These are phyloP conservation scores for Dillenia turbinata DNA, from an alignment of 164 flowering plant species.

Conservation along the genomic window DNA sequence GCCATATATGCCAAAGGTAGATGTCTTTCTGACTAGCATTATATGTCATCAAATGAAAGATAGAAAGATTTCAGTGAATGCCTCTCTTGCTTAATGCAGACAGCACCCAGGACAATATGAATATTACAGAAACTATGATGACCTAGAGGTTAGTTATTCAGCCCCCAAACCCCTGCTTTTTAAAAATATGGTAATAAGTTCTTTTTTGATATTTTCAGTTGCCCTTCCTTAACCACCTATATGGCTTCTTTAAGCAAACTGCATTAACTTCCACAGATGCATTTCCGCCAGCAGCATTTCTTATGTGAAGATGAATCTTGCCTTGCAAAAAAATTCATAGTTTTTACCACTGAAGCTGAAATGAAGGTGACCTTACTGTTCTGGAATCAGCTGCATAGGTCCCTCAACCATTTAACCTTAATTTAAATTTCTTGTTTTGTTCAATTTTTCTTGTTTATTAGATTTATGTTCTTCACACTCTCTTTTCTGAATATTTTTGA, in stretches of 20 bases:
- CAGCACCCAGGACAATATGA: constrained; percentile 90
- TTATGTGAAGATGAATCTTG: constrained; percentile 92
- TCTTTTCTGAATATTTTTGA: not conserved
- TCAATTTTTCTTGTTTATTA: not conserved
- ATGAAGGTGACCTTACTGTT: constrained; percentile 56
- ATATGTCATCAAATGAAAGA: too few relatives aligned
- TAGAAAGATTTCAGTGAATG: too few relatives aligned
- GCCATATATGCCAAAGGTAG: constrained; percentile 95
- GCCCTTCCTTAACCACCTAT: not conserved
- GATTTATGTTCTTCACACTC: not conserved
- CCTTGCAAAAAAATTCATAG: constrained; percentile 82
- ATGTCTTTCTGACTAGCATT: not conserved
- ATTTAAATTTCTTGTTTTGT: not conserved
- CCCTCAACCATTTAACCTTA: not conserved
- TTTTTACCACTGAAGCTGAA: constrained; percentile 78
- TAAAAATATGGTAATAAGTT: too few relatives aligned
- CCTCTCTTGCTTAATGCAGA: constrained; percentile 38
- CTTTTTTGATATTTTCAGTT: not conserved
- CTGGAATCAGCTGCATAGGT: not conserved
- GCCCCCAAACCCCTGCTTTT: too few relatives aligned
- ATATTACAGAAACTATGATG: constrained; percentile 84
- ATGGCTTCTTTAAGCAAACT: too few relatives aligned
- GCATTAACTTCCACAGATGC: constrained; percentile 40
- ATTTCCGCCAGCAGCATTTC: constrained; percentile 81
- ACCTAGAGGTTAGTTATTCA: constrained; percentile 62